A percentile compares a stretch with the other conserved stretches of the same genome.
Conservation (phyloP, 805 yeast genomes). For the Starmerella khaoyaiensis region DNA sequence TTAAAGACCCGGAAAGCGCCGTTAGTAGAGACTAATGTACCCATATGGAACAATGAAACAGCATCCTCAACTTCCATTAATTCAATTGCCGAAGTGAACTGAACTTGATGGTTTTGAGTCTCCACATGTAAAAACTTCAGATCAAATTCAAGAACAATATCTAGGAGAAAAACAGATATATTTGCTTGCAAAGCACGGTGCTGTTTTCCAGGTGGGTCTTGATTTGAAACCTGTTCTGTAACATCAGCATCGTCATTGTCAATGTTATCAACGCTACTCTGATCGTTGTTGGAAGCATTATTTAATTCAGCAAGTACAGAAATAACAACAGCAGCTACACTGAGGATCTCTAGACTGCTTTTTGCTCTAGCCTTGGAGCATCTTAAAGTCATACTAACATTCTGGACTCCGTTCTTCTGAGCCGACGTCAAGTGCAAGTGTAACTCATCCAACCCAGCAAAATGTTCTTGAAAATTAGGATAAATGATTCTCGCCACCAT, state of each 20-base stretch:
- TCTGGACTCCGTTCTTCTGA: constrained; percentile 13
- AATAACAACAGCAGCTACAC: constrained; percentile 11
- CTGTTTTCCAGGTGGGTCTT: too few relatives aligned
- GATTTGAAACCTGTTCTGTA: background rate
- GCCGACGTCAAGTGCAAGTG: constrained; percentile 8
- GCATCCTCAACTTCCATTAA: constrained; percentile 3
- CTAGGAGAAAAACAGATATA: constrained; percentile 16
- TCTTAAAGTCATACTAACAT: constrained; percentile 15
- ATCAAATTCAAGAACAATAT: constrained; percentile 14
- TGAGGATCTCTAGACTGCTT: constrained; percentile 18
- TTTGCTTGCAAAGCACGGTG: constrained; percentile 11
- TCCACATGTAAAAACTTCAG: constrained; percentile 17
- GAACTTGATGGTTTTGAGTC: constrained; percentile 20
- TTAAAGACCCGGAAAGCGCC: constrained; percentile 19
- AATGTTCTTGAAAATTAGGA: constrained; percentile 13
- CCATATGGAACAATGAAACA: constrained; percentile 16
- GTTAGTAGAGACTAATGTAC: constrained; percentile 13
- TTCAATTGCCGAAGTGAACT: constrained; percentile 17
- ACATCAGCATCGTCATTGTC: background rate
- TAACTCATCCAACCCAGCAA: constrained; percentile 11
- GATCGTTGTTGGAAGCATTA: background rate
- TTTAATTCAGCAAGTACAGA: background rate
- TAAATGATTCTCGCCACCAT: constrained; percentile 15
- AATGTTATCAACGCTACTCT: background rate
- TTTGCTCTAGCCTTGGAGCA: constrained; percentile 20